These are phyloP conservation scores for Xylariales sp. DNA, from an alignment of 2,329 filamentous ascomycete species.

Conservation along the genomic window DNA sequence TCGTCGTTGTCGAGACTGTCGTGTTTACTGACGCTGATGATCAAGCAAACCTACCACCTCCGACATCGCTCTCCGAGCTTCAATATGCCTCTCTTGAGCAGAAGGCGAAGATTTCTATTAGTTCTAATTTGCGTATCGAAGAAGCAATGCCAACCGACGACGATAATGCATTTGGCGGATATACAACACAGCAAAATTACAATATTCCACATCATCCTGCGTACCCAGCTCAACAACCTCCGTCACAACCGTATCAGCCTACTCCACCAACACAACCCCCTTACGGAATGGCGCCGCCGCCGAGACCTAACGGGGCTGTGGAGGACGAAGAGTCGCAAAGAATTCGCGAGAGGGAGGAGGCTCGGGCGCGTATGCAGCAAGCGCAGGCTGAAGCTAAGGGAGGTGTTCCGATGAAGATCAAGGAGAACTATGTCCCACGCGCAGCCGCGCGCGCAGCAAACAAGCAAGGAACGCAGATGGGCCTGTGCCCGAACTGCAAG, in stretches of 20 bases:
- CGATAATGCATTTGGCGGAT: conserved; percentile 68
- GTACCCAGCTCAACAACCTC: conserved; percentile 53
- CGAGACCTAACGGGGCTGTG: conserved; percentile 55
- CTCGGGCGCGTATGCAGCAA: conserved; percentile 74
- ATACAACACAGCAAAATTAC: conserved; percentile 53
- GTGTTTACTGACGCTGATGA: conserved; percentile 92
- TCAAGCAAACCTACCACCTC: conserved; percentile 84
- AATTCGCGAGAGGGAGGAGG: conserved; percentile 72
- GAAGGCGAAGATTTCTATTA: conserved; percentile 89
- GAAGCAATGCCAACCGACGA: conserved; percentile 91
- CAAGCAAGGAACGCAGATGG: conserved; percentile 72
- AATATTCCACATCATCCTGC: conserved; percentile 59
- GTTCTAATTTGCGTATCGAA: conserved; percentile 85
- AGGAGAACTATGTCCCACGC: conserved; percentile 90
- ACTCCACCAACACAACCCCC: conserved; percentile 52
- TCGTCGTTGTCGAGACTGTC: conserved; percentile 94
- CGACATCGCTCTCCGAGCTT: conserved; percentile 88
- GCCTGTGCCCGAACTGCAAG: conserved; percentile 91
- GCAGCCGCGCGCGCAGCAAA: conserved; percentile 79
- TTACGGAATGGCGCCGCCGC: conserved; percentile 51
- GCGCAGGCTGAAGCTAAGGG: conserved; percentile 82
- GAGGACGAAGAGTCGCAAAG: conserved; percentile 72
- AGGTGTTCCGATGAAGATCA: conserved; percentile 84
- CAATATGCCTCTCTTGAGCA: conserved; percentile 96
- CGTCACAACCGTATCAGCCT: conserved; percentile 51